A percentile compares a stretch with the other conserved stretches of the same genome.
Evolutionary conservation across 441 rosid genomes (phyloP).

Genomic region (Erodium moschatum): DNA sequence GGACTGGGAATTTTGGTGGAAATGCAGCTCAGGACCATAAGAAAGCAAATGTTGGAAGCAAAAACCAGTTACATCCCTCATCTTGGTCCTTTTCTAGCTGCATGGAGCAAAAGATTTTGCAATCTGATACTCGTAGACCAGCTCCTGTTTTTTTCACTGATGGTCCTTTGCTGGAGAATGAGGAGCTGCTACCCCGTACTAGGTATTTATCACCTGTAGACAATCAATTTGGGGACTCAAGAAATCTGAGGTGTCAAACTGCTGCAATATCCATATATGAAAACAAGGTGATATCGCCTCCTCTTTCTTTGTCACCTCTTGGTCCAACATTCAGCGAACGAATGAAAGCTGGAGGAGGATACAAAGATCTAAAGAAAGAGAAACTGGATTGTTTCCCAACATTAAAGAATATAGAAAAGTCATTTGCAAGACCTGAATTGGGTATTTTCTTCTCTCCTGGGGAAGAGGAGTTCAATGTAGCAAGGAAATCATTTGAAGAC

Average conservation of each 20-base stretch:
- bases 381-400: conserved; percentile 3
- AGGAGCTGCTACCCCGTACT: conserved; percentile 21
- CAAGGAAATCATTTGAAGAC: conserved; percentile 52
- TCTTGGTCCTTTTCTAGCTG: conserved; percentile 41
- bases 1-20: conserved; percentile 1
- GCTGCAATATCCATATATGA: conserved; percentile 41
- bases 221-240: conserved; percentile 33
- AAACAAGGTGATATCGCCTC: conserved; percentile 32
- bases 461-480: conserved; percentile 32
- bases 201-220: conserved; percentile 32
- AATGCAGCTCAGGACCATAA: conserved; percentile 36
- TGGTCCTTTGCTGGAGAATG: conserved; percentile 59
- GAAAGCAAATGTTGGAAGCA: conserved; percentile 52
- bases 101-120: conserved; percentile 34
- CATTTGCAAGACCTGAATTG: conserved; percentile 17
- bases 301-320: conserved; percentile 74
- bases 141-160: conserved; percentile 52
- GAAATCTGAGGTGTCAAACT: conserved; percentile 32
- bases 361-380: conserved; percentile 28
- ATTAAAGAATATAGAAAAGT: too few species aligned
- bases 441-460: conserved; percentile 28
- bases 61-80: conserved; percentile 27
- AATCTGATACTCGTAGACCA: conserved; percentile 27
- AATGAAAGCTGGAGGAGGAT: conserved; percentile 18
- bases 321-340: too few species aligned